phyloP scores from a whole-genome alignment of 2,329 filamentous ascomycete genomes.

The Bipolaris cookei region DNA sequence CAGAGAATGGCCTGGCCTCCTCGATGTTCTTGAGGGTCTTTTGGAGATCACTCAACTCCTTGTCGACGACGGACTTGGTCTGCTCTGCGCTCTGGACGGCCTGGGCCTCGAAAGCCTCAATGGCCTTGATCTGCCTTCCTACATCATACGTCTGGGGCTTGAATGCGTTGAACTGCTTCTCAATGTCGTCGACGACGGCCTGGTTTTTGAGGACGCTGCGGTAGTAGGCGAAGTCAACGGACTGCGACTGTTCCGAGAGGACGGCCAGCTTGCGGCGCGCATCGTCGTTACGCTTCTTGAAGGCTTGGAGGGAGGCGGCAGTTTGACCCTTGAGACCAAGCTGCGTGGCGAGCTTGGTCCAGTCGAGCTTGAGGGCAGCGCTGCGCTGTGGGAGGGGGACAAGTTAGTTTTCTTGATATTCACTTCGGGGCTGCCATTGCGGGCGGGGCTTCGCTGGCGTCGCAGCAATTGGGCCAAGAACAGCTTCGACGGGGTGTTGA shows the following conservation, averaged over 20 bases:
- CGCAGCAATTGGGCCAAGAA: constrained; percentile 38
- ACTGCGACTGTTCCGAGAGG: constrained; percentile 82
- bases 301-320: constrained; percentile 85
- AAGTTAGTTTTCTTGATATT: constrained; percentile 42
- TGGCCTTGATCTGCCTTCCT: constrained; percentile 91
- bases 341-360: constrained; percentile 90
- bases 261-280: constrained; percentile 89
- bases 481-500: constrained; percentile 29
- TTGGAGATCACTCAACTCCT: constrained; percentile 90
- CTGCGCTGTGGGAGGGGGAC: constrained; percentile 71
- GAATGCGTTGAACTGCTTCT: constrained; percentile 91
- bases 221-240: constrained; percentile 94
- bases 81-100: constrained; percentile 95
- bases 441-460: constrained; percentile 30
- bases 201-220: constrained; percentile 93
- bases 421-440: constrained; percentile 37
- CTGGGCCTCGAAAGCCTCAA: constrained; percentile 97
- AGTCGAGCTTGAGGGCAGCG: constrained; percentile 99
- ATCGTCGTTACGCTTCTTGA: constrained; percentile 99
- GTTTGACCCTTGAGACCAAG: constrained; percentile 97
- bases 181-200: constrained; percentile 93
- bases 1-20: constrained; percentile 91
- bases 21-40: constrained; percentile 98
- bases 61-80: constrained; percentile 94
- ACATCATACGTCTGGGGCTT: constrained; percentile 95